Evolutionary conservation across 2,329 filamentous ascomycete species (phyloP), one percentile per base, ranked within the genome.

Genomic region (Aspergillus glaucus): DNA sequence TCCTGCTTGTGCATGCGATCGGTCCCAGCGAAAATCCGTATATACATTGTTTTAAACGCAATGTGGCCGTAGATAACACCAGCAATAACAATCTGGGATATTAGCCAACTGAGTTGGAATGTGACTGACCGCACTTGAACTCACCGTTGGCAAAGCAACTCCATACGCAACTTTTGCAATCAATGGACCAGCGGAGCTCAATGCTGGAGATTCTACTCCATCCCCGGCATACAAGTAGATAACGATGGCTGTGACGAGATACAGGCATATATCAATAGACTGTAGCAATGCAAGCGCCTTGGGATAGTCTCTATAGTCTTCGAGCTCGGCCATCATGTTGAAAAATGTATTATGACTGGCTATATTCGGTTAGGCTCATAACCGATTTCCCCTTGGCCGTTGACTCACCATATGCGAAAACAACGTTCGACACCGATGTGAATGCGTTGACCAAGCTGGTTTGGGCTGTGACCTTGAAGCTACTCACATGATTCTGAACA

Each of bases 31-130:
- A 84, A 86, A 6, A 82, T 59, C n/a, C 83, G 77, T 1, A 79
- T 69, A 58, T 84, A 86, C 48, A 85, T 71, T 53, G 83, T 82
- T 60, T 84, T 85, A 40, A 72, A 73, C 1, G 80, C 81, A 1
- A 87, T 80, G 49, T 82, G 79, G 6, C 77, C 81, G 58, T 85
- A 82, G 50, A 87, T 82, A 10, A 86, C 81, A 34, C 83, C 84
- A 0, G 82, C 81, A 43, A 87, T 78, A 21, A 86, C 69, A 50
- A 86, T 86, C 62, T 58, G 24, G 4, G 6, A 15, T 12, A 9
- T 39, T 39, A 39, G 36, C 24, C 9, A 26, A 26, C 7, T 6
- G 17, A 15, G n/a, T n/a, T 6, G 9, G 14, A 39, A 9, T 39
- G n/a, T 15, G 12, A 1, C 14, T n/a, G 4, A 15, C 6, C n/a